Evolutionary conservation across 495 filamentous ascomycete species (phyloP), one percentile per base, ranked within the genome.

Genomic region (Sporormia fimetaria): DNA sequence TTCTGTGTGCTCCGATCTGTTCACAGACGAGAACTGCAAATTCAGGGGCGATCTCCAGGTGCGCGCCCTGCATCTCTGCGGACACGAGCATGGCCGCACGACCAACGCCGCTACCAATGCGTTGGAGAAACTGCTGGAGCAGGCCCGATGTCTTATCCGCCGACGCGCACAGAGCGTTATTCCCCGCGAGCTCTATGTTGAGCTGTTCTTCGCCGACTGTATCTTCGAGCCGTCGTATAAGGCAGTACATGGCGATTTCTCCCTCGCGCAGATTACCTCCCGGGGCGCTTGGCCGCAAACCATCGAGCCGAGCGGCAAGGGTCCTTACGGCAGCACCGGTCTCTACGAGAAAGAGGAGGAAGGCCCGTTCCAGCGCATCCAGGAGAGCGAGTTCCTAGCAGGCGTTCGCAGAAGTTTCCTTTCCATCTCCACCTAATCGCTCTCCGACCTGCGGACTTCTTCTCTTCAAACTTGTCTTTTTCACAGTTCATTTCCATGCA

Each of bases 311-410:
- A 64, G 59, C 22, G 59, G 60, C 9, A 71, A 71, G 43, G 70
- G 70, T 0, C 70, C 70, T 0, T 73, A 71, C 36, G 69, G 69
- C n/a, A 56, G 57, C 29, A 70, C 66, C 5, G 69, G 70, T 0
- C 51, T 68, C 15, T 71, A 72, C 33, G 68, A 66, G 21, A 70
- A 69, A 35, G 65, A 65, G 25, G 66, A 67, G 38, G 64, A 61
- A 37, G 55, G 44, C 14, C 33, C 43, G 2, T 65, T 59, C 44
- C 57, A 61, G 56, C 35, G 57, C 45, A 32, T 73, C 44, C 49
- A 55, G 28, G 70, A 71, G 51, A 57, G 58, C 11, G 60, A 62
- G 39, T 73, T 66, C 41, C 53, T 64, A 15, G 44, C 53, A 26
- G 69, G 60, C 16, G 52, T 70, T 23, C 39, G 46, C 30, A 51